phyloP scores from a whole-genome alignment of 345 rosid genomes.

The Ricinus communis region DNA sequence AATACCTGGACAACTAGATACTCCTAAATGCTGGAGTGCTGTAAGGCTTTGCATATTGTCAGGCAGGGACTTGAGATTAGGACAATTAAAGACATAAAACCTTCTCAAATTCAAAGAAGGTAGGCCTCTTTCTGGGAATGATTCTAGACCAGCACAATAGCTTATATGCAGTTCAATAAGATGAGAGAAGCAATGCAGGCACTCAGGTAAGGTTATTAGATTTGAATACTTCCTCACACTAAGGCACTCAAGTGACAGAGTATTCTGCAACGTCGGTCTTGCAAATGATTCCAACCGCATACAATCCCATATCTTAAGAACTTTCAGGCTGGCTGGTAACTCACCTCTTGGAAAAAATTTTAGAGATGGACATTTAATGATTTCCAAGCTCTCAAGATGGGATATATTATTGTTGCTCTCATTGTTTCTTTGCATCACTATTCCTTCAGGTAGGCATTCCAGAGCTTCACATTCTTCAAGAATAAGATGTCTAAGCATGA shows the following conservation, averaged over 20 bases:
- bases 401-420: background rate
- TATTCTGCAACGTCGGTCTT: background rate
- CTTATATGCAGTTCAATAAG: background rate
- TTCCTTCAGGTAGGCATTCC: background rate
- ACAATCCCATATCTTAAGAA: slow-evolving; percentile 6
- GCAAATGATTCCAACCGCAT: background rate
- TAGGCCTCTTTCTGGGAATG: slow-evolving; percentile 5
- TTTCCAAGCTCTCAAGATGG: slow-evolving; percentile 1
- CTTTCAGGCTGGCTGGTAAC: slow-evolving; percentile 9
- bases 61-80: background rate
- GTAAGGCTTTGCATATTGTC: background rate
- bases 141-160: slow-evolving; percentile 1
- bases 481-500: slow-evolving; percentile 7
- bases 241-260: background rate
- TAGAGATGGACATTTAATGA: slow-evolving; percentile 14
- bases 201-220: background rate
- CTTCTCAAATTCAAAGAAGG: slow-evolving; percentile 1
- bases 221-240: background rate
- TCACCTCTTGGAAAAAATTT: slow-evolving; percentile 7
- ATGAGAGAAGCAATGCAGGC: background rate
- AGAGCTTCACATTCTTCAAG: slow-evolving; percentile 11
- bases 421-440: background rate
- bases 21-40: slow-evolving; percentile 1
- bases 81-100: slow-evolving; percentile 2
- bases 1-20: slow-evolving; percentile 1